These are phyloP conservation scores for Lasiodiplodia sp. DNA, from an alignment of 2,329 filamentous ascomycete species.

Conservation along the genomic window DNA sequence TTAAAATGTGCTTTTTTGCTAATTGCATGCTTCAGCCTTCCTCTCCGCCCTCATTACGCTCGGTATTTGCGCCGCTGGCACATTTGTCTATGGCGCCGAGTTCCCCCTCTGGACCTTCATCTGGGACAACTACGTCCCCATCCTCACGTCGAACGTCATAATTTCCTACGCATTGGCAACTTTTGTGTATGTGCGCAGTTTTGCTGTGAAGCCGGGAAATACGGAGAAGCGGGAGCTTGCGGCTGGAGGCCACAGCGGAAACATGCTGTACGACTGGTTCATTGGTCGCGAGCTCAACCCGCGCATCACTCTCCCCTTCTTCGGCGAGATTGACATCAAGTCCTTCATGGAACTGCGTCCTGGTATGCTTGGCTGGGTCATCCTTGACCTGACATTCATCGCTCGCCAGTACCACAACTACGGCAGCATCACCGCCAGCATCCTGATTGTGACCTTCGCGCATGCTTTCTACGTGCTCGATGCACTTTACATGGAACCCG, in stretches of 20 bases:
- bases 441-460: slow-evolving; percentile 77
- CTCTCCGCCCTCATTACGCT: slow-evolving; percentile 77
- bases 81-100: slow-evolving; percentile 76
- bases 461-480: slow-evolving; percentile 87
- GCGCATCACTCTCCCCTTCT: slow-evolving; percentile 76
- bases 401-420: slow-evolving; percentile 88
- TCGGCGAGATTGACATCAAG: slow-evolving; percentile 91
- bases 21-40: slow-evolving; percentile 64
- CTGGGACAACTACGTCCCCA: slow-evolving; percentile 85
- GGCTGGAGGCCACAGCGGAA: slow-evolving; percentile 80
- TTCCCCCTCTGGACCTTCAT: slow-evolving; percentile 94
- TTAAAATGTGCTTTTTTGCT: background rate
- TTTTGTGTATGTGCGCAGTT: slow-evolving; percentile 83
- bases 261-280: slow-evolving; percentile 93
- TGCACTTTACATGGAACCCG: slow-evolving; percentile 83
- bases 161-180: slow-evolving; percentile 76
- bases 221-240: slow-evolving; percentile 78
- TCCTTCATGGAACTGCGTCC: slow-evolving; percentile 89
- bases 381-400: slow-evolving; percentile 83
- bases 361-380: slow-evolving; percentile 86
- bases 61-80: slow-evolving; percentile 75
- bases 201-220: slow-evolving; percentile 79
- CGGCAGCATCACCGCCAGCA: slow-evolving; percentile 84
- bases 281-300: slow-evolving; percentile 96
- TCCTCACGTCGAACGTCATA: slow-evolving; percentile 82